Evolutionary conservation across 768 basidiomycete genomes (phyloP), one percentile per base, ranked within the genome.

Genomic region (Cystofilobasidium capitatum): DNA sequence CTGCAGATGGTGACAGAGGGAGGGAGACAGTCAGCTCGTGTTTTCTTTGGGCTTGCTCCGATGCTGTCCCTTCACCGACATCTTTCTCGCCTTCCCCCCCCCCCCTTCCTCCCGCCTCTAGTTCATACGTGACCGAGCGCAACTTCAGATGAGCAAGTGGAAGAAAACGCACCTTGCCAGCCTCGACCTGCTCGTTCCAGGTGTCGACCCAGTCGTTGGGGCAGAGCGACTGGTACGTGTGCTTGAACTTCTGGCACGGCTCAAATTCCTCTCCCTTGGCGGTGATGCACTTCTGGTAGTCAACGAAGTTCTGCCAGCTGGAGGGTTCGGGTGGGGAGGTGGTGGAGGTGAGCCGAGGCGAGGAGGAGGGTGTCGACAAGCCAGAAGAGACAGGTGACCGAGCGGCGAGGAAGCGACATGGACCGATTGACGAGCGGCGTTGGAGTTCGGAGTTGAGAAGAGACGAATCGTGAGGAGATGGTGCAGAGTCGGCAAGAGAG

Each of bases 221-320:
- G 81, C 96, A 99, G 69, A 98, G 85, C 47, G 93, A 91, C 81
- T 91, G 83, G 82, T 91, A 99, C 35, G 89, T 89, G 78, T 85
- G 84, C 81, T 88, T 89, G 85, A 99, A 99, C 79, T 96, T 93
- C 81, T 91, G 91, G 87, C 96, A 98, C 1, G 96, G 92, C n/a
- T 87, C 85, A 77, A 86, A 98, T 69, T 97, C 96, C 73, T 99
- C 96, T 72, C 96, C 96, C 81, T 96, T 98, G 73, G 93, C 93
- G 73, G 88, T 79, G 73, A 97, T 80, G 79, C 96, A 99, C 79
- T 94, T 94, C 86, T 93, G 91, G 83, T 96, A 97, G 80, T 99
- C 96, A 70, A 88, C 88, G 78, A 93, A 98, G 81, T 94, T 92
- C 81, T 94, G 91, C 84, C 85, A 88, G 80, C 88, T 89, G 72